Evolutionary conservation across 352 stramenopile species (phyloP), one percentile per base, ranked within the genome.

Genomic region (Halophytophthora batemanensis): DNA sequence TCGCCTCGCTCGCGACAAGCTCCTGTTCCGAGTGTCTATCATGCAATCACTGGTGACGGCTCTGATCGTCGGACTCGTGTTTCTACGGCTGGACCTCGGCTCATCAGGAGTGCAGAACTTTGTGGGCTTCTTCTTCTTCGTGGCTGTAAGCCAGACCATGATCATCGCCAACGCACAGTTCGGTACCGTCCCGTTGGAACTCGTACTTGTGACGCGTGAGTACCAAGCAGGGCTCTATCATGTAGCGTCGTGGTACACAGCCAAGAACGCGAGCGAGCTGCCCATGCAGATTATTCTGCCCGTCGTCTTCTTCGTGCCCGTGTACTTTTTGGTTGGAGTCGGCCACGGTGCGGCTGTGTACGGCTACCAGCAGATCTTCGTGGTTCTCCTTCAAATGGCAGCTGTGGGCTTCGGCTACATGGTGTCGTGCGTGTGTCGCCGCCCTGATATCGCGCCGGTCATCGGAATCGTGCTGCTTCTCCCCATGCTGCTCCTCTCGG

Each of bases 251-350:
- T 75, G 66, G 62, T 75, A 70, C 28, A 5, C 57, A 10, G 50
- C 62, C 35, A 75, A 70, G 45, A 75, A 69, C 46, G n/a, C 61
- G n/a, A 75, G 59, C 22, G 66, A 75, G 46, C 19, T 70, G 3
- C 53, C 48, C 1, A 57, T 72, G 42, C 66, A 76, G 41, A 21
- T 70, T 12, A 21, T 72, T 11, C 44, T 72, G 25, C 54, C 62
- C 4, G 42, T 70, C 17, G 28, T 72, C 19, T 64, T 69, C 29
- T 57, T 70, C 23, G 14, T 67, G 1, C 61, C 62, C 0, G 35
- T 51, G 5, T 74, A 77, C 40, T 71, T 71, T 35, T 41, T 74
- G 36, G 52, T 74, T 38, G 67, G 60, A 2, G 55, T 74, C 25
- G 45, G 37, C 0, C 35, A 43, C 11, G 53, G 59, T 17, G 36